These are phyloP conservation scores for Botrytis tulipae DNA, from an alignment of 2,329 filamentous ascomycete species.

Conservation along the genomic window DNA sequence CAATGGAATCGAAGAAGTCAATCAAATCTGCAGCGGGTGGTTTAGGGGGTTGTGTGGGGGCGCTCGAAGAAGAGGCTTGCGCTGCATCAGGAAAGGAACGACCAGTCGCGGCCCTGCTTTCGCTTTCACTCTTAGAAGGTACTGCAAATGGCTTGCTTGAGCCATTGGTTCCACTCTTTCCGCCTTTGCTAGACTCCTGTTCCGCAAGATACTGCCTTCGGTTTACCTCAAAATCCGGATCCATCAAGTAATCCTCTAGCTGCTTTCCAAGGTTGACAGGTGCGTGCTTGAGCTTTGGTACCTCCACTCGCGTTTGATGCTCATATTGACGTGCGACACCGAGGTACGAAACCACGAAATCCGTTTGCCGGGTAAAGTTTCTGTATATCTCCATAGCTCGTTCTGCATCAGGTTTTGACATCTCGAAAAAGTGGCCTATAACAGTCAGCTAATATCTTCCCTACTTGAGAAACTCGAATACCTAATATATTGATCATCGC, in stretches of 20 bases:
- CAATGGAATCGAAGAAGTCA: constrained; percentile 92
- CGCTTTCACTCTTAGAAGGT: constrained; percentile 39
- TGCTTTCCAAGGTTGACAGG: constrained; percentile 87
- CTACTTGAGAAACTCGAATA: constrained; percentile 44
- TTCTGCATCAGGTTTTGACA: constrained; percentile 92
- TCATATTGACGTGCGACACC: constrained; percentile 86
- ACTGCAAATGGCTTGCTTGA: constrained; percentile 47
- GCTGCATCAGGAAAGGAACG: constrained; percentile 36
- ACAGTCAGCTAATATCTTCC: constrained; percentile 27
- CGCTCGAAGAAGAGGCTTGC: constrained; percentile 43
- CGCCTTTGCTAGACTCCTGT: constrained; percentile 65
- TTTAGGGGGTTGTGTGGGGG: constrained; percentile 47
- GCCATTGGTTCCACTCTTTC: constrained; percentile 30
- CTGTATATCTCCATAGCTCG: constrained; percentile 90
- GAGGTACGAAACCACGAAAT: constrained; percentile 87
- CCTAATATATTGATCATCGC: constrained; percentile 95
- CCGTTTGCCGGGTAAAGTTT: constrained; percentile 86
- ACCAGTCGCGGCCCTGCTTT: constrained; percentile 34
- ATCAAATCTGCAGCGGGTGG: constrained; percentile 76
- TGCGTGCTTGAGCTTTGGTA: constrained; percentile 95
- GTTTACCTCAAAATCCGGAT: constrained; percentile 93
- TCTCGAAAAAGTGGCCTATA: constrained; percentile 93
- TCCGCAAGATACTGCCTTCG: constrained; percentile 88
- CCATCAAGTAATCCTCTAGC: constrained; percentile 90
- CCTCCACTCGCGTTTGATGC: constrained; percentile 86